Evolutionary conservation across 352 stramenopile species (phyloP).

Genomic region (Phytophthora fragariaefolia): DNA sequence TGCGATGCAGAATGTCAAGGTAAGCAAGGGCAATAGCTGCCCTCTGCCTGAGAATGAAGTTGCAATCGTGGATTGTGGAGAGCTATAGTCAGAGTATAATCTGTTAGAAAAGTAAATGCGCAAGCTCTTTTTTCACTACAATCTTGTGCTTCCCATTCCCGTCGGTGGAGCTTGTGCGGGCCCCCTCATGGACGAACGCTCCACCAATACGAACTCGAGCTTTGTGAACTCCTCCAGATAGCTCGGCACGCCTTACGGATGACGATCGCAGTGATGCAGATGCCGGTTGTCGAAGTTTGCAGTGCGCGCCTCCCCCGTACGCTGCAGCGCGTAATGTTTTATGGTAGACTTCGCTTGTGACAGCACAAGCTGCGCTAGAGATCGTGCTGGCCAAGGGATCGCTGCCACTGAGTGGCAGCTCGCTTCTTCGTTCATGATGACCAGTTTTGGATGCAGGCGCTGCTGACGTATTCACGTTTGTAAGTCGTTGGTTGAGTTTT

Average conservation of each 20-base stretch:
- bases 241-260: slow-evolving; percentile 49
- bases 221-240: slow-evolving; percentile 63
- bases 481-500: slow-evolving; percentile 54
- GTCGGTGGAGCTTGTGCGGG: slow-evolving; percentile 15
- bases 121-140: slow-evolving; percentile 64
- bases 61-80: slow-evolving; percentile 67
- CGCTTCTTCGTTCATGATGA: not conserved
- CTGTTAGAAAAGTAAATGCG: slow-evolving; percentile 66
- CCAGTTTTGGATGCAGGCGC: slow-evolving; percentile 5
- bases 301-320: slow-evolving; percentile 56
- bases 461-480: slow-evolving; percentile 15
- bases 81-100: slow-evolving; percentile 39
- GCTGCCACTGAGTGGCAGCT: not conserved
- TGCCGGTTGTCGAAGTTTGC: slow-evolving; percentile 40
- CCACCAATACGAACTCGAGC: slow-evolving; percentile 56
- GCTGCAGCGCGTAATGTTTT: slow-evolving; percentile 37
- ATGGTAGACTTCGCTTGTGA: slow-evolving; percentile 23
- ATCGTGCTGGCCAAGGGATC: not conserved
- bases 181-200: slow-evolving; percentile 27
- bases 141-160: slow-evolving; percentile 63
- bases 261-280: slow-evolving; percentile 45
- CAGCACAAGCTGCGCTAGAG: not conserved
- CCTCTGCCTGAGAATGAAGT: slow-evolving; percentile 68
- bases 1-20: slow-evolving; percentile 69
- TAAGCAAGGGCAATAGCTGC: slow-evolving; percentile 53